These are phyloP conservation scores for Neckera pumila DNA, from an alignment of 225 moss, liverwort and hornwort genomes.

Conservation along the genomic window DNA sequence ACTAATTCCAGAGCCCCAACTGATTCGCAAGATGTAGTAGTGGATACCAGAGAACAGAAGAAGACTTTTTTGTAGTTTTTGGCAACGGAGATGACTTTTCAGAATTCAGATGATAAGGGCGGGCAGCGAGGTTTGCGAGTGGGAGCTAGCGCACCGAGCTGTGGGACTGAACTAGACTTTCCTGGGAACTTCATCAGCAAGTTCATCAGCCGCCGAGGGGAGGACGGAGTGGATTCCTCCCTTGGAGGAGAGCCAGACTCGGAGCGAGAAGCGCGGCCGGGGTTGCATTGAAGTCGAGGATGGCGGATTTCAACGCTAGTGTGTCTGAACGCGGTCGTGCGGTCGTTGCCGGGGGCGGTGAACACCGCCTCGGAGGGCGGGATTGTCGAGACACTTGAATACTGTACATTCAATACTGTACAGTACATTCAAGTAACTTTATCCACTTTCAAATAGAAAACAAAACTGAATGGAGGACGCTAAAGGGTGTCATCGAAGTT, in stretches of 20 bases:
- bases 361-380: neutral
- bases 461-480: too few species aligned
- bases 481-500: too few species aligned
- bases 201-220: neutral
- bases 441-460: neutral
- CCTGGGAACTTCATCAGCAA: neutral
- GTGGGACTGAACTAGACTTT: neutral
- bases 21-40: neutral
- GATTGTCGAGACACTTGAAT: neutral
- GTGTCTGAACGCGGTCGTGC: neutral
- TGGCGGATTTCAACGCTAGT: neutral
- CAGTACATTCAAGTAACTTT: neutral
- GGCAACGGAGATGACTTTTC: neutral
- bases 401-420: too few species aligned
- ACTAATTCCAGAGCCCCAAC: neutral
- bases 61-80: neutral
- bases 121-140: neutral
- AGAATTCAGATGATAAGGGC: neutral
- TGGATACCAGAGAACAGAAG: neutral
- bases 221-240: too few species aligned
- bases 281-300: neutral
- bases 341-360: neutral
- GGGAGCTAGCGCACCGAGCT: neutral
- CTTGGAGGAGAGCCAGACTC: too few species aligned
- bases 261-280: neutral